Percentiles rank a stretch among this genome's conserved stretches.
Evolutionary conservation across 106 monocot genomes (phyloP).

Genomic region (Dioscorea zingiberensis): DNA sequence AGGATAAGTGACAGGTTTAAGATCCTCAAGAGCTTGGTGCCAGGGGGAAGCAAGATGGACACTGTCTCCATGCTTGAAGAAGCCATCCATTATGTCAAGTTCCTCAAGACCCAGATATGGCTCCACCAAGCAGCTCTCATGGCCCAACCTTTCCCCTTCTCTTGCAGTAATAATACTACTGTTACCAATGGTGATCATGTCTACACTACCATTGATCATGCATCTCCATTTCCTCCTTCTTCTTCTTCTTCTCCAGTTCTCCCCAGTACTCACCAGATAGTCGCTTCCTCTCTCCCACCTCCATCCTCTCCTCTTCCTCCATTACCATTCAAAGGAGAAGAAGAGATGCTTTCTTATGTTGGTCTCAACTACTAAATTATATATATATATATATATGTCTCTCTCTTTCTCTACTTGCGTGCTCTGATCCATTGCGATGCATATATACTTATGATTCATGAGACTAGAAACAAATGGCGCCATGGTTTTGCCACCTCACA

Average conservation of each 20-base stretch:
- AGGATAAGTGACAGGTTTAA: conserved; percentile 74
- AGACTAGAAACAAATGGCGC: too few species aligned
- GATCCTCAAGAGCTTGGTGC: conserved; percentile 66
- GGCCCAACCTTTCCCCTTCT: not conserved
- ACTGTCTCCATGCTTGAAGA: conserved; percentile 86
- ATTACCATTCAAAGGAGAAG: conserved; percentile 12
- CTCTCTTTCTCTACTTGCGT: too few species aligned
- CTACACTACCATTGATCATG: too few species aligned
- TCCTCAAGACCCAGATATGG: conserved; percentile 64
- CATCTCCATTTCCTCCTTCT: not conserved
- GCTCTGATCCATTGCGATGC: too few species aligned
- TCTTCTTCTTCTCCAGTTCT: not conserved
- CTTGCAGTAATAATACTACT: not conserved
- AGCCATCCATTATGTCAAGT: conserved; percentile 86
- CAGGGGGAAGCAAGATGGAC: conserved; percentile 88
- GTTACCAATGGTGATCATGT: not conserved
- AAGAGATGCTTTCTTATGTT: not conserved
- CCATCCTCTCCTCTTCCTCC: conserved; percentile 12
- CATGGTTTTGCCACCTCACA: too few species aligned
- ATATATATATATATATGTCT: not conserved
- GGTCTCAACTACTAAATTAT: not conserved
- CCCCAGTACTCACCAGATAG: not conserved
- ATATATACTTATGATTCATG: too few species aligned
- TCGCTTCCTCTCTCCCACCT: not conserved
- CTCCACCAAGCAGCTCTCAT: conserved; percentile 44